phyloP scores from a whole-genome alignment of 495 filamentous ascomycete genomes.

The Annulohypoxylon moriforme region DNA sequence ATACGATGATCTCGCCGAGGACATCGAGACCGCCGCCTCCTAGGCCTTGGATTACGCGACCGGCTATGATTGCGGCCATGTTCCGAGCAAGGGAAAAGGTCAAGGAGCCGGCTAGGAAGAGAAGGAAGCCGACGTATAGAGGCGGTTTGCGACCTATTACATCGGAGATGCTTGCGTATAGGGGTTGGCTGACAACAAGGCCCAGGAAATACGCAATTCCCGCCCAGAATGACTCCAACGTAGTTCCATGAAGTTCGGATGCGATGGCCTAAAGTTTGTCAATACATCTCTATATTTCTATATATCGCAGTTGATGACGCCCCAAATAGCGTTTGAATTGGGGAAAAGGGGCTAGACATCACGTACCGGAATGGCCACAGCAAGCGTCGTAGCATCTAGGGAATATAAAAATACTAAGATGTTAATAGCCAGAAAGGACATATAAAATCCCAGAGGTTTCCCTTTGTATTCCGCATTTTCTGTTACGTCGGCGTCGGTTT shows the following conservation, averaged over 20 bases:
- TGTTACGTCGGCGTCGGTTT: constrained; percentile 5
- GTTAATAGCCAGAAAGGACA: constrained; percentile 39
- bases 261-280: constrained; percentile 52
- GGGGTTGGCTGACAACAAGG: constrained; percentile 59
- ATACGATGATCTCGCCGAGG: constrained; percentile 78
- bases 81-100: constrained; percentile 72
- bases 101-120: constrained; percentile 71
- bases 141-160: constrained; percentile 83
- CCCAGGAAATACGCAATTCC: constrained; percentile 66
- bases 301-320: background rate
- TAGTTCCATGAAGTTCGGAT: constrained; percentile 60
- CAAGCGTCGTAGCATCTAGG: constrained; percentile 37
- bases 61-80: constrained; percentile 75
- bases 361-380: constrained; percentile 40
- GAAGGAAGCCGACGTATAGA: constrained; percentile 70
- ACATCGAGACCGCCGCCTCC: constrained; percentile 82
- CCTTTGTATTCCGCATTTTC: constrained; percentile 12
- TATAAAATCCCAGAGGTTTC: constrained; percentile 31
- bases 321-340: too few relatives aligned
- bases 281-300: background rate
- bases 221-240: constrained; percentile 70
- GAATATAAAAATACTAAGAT: constrained; percentile 36
- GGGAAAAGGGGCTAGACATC: background rate
- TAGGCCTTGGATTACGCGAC: constrained; percentile 78
- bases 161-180: constrained; percentile 64